Base-by-base conservation (phyloP, 2,329 filamentous ascomycete species). In the Penicillium sp. region DNA sequence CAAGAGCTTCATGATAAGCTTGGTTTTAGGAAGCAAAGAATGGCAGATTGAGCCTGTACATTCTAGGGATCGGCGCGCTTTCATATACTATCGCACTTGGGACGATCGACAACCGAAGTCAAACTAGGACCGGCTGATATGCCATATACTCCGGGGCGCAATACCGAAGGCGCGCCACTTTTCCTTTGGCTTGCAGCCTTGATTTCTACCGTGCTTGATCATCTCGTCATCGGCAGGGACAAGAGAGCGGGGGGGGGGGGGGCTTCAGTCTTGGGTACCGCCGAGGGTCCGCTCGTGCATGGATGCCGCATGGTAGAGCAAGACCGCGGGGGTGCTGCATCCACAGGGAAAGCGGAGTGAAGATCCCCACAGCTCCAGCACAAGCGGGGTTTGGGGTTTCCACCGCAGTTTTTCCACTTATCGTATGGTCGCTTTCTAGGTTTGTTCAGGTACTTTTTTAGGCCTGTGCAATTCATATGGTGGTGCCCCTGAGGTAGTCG, bases 1-100 rank as follows among this genome's bases (percentile, higher is more conserved):
- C 33, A 67, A 52, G 47, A 75, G 52, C 62, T 68, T 75, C 72
- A 75, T 75, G 43, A 37, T 54, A 39, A 40, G 40, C 41, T 18
- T 44, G 31, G 23, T 37, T 33, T 39, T 18, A 32, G 24, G 6
- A 23, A 6, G 7, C 25, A 44, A 23, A n/a, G 12, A 23, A 33
- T 24, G 35, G 28, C 33, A 40, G 27, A 33, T 44, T 44, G 27
- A 31, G 4, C 8, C 9, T 44, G 18, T 31, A n/a, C 28, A 41
- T 45, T 35, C 24, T 18, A 57, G 55, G 58, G 55, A 46, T 52
- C 52, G 35, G 38, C 40, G 44, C 33, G 29, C 42, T 47, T 58
- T 56, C 52, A 58, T 55, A 60, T 60, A 59, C 39, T 28, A 18
- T 40, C 12, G 42, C 28, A 44, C n/a, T 41, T 24, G 44, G 29